A percentile compares a stretch with the other conserved stretches of the same genome.
Evolutionary conservation across 257 asterid genomes (phyloP).

Genomic region (Petunia axillaris): DNA sequence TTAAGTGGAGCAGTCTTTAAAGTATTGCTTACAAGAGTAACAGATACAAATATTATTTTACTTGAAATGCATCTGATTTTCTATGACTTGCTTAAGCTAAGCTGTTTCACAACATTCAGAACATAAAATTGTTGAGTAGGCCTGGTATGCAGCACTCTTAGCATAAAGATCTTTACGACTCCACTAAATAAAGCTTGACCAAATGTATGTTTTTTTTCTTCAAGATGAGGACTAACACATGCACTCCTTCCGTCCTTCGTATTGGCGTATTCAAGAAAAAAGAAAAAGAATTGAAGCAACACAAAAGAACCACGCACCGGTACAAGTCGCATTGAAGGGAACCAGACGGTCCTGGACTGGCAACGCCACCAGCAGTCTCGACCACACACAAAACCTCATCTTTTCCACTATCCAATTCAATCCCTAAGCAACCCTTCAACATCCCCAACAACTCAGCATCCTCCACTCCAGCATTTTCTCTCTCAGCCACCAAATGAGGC

Average conservation of each 20-base stretch:
- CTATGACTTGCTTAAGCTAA: neutral
- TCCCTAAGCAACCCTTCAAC: conserved; percentile 64
- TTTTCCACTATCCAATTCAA: conserved; percentile 35
- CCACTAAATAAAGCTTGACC: neutral
- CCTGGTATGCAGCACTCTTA: neutral
- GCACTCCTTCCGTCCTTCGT: neutral
- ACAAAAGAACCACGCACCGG: conserved; percentile 48
- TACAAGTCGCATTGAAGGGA: conserved; percentile 91
- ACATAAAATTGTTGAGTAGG: neutral
- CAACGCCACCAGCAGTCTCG: conserved; percentile 99
- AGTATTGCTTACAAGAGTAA: neutral
- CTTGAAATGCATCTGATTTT: neutral
- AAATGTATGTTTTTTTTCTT: neutral
- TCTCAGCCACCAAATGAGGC: conserved; percentile 90
- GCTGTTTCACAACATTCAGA: too few species aligned
- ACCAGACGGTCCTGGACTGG: conserved; percentile 97
- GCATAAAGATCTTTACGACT: conserved; percentile 5
- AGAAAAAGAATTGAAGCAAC: conserved; percentile 1
- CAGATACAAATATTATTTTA: neutral
- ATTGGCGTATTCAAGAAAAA: neutral
- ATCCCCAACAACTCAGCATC: conserved; percentile 67
- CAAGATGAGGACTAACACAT: conserved; percentile 19
- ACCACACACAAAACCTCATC: conserved; percentile 63
- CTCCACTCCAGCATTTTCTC: conserved; percentile 64
- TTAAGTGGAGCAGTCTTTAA: conserved; percentile 2